Evolutionary conservation across 2,329 filamentous ascomycete genomes (phyloP), one percentile per base, ranked within the genome.

Genomic region (Dothistroma pini): DNA sequence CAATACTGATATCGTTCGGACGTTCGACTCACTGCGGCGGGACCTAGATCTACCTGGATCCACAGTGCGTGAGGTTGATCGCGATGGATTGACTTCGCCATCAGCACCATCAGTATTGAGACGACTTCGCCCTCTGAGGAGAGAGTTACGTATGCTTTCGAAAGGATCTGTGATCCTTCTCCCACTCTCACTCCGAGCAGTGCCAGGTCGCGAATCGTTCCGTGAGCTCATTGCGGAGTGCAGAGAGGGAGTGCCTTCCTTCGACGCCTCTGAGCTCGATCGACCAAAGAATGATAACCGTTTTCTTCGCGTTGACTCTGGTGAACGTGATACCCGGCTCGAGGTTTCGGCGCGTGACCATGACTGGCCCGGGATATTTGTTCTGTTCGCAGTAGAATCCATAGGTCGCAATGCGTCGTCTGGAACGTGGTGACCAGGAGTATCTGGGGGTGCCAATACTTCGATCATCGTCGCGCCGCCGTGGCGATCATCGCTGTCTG

Each of bases 221-320:
- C 25, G 49, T 22, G 49, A 59, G 34, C 55, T 55, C 52, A 63
- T 60, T 0, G 60, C 61, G 6, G 61, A 56, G 32, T 65, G 64
- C 22, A 63, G 32, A 22, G 64, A 54, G 21, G 63, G 54, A 51
- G 56, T 31, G 29, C 60, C 48, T 44, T 60, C 51, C 53, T 59
- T 65, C 16, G 65, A 57, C 31, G 64, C 62, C 49, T 70, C 68
- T 41, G 65, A 66, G 29, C 56, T 63, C 31, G 66, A 59, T 11
- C 68, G 66, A 48, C 64, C 63, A 54, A 70, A 70, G 65, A 70
- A 68, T 5, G 68, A 70, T 22, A 68, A 61, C 47, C 67, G 62
- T 57, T 69, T 69, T 8, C 63, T 61, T 47, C 65, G 64, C 58
- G 62, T 59, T 16, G 56, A 52, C n/a, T 64, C 64, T n/a, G 62